Percentiles rank a stretch among this genome's conserved stretches.
These are phyloP conservation scores for Halophytophthora polymorphica DNA, from an alignment of 352 stramenopile genomes.

Conservation along the genomic window DNA sequence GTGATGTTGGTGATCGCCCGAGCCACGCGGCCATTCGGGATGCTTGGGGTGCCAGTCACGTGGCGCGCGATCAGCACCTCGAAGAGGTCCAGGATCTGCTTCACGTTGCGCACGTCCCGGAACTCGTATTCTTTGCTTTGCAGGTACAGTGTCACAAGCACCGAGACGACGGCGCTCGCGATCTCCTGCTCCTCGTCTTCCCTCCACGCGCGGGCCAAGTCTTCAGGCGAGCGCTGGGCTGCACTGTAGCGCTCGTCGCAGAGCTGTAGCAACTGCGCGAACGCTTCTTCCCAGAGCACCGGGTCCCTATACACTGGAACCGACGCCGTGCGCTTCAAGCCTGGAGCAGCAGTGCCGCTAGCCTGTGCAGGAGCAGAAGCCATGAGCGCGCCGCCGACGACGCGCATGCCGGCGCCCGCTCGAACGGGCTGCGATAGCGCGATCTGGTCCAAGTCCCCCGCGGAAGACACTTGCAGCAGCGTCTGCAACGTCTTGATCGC, in stretches of 20 bases:
- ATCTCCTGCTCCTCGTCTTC: constrained; percentile 84
- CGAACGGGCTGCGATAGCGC: constrained; percentile 71
- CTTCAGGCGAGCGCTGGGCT: constrained; percentile 14
- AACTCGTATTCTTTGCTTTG: constrained; percentile 78
- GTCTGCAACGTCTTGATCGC: constrained; percentile 76
- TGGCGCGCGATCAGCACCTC: constrained; percentile 60
- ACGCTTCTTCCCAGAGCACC: constrained; percentile 66
- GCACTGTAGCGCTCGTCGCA: constrained; percentile 42
- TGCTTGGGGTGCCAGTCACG: constrained; percentile 37
- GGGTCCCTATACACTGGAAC: constrained; percentile 40
- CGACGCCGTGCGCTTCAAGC: constrained; percentile 12
- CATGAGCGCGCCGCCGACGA: constrained; percentile 84
- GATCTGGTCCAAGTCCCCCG: constrained; percentile 69
- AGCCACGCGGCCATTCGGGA: constrained; percentile 22
- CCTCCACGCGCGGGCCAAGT: constrained; percentile 24
- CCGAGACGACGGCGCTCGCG: constrained; percentile 65
- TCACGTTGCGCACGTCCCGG: constrained; percentile 58
- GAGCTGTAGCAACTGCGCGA: constrained; percentile 52
- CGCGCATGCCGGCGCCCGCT: constrained; percentile 85
- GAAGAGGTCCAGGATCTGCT: constrained; percentile 63
- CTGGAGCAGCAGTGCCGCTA: constrained; percentile 17
- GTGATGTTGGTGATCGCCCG: constrained; percentile 59
- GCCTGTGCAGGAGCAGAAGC: constrained; percentile 28
- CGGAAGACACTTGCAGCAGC: constrained; percentile 76
- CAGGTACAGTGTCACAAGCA: constrained; percentile 73